These are phyloP conservation scores for Apiotrichum porosum DNA, from an alignment of 1,284 basidiomycete genomes.

Conservation along the genomic window DNA sequence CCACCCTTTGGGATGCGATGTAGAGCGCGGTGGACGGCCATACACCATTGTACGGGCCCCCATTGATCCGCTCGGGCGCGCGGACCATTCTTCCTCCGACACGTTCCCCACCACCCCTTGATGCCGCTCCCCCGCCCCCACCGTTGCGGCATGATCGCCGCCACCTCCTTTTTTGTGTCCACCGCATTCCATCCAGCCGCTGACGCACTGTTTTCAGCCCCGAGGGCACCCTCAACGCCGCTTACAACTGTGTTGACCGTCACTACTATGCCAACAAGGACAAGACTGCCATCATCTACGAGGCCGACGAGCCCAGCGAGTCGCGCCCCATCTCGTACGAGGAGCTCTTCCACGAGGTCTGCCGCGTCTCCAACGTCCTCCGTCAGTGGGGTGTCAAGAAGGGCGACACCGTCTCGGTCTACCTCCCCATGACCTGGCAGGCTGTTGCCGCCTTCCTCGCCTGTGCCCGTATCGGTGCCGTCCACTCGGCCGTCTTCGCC, in stretches of 20 bases:
- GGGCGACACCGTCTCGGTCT: constrained; percentile 90
- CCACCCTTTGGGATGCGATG: too few species aligned
- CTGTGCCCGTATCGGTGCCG: constrained; percentile 92
- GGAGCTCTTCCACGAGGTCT: constrained; percentile 86
- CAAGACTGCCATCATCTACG: constrained; percentile 96
- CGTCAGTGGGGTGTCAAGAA: constrained; percentile 87
- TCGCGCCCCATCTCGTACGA: constrained; percentile 72
- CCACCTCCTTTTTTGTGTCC: too few species aligned
- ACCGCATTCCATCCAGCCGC: neutral
- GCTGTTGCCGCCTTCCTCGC: constrained; percentile 93
- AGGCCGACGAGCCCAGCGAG: constrained; percentile 89
- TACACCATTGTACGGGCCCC: too few species aligned
- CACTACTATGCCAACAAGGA: constrained; percentile 76
- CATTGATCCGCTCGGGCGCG: too few species aligned
- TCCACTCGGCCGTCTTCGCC: constrained; percentile 98
- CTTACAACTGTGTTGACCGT: constrained; percentile 97
- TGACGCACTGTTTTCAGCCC: constrained; percentile 52
- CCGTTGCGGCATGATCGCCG: too few species aligned
- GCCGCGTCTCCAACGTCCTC: constrained; percentile 85
- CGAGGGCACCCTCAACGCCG: constrained; percentile 79
- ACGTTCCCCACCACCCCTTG: too few species aligned
- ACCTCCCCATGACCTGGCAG: constrained; percentile 66
- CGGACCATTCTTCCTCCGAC: too few species aligned
- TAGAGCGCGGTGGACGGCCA: too few species aligned
- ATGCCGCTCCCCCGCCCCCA: too few species aligned